A percentile compares a stretch with the other conserved stretches of the same genome.
phyloP scores from a whole-genome alignment of 192 early-diverging fungal genomes.

The Linnemannia zychae region DNA sequence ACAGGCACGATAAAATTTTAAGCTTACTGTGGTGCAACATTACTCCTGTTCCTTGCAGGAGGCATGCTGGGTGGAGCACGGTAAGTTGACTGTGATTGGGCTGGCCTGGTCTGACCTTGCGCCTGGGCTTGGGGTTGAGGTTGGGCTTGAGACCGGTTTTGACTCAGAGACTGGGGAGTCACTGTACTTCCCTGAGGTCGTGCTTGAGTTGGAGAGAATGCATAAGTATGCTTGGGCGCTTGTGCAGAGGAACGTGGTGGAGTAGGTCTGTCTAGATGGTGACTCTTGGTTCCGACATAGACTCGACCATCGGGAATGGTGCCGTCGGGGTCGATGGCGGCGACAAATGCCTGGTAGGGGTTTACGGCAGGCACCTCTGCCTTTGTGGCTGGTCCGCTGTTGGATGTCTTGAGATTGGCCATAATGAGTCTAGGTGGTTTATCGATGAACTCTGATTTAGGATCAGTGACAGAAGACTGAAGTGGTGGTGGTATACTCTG shows the following conservation, averaged over 20 bases:
- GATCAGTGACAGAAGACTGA: background rate
- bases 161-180: background rate
- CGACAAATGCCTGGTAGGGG: constrained; percentile 23
- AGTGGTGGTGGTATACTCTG: background rate
- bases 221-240: background rate
- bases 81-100: background rate
- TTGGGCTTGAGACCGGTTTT: background rate
- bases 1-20: background rate
- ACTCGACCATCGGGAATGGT: constrained; percentile 34
- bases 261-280: constrained; percentile 24
- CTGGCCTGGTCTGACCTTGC: background rate
- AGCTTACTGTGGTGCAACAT: background rate
- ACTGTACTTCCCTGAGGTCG: background rate
- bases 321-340: constrained; percentile 15
- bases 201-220: background rate
- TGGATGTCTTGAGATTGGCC: background rate
- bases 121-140: background rate
- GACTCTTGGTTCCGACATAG: constrained; percentile 33
- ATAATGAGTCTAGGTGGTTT: background rate
- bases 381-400: background rate
- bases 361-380: constrained; percentile 6
- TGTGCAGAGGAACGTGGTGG: background rate
- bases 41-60: background rate
- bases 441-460: background rate
- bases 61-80: background rate